These are phyloP conservation scores for Scutellaria minor DNA, from an alignment of 257 asterid genomes.

Conservation along the genomic window DNA sequence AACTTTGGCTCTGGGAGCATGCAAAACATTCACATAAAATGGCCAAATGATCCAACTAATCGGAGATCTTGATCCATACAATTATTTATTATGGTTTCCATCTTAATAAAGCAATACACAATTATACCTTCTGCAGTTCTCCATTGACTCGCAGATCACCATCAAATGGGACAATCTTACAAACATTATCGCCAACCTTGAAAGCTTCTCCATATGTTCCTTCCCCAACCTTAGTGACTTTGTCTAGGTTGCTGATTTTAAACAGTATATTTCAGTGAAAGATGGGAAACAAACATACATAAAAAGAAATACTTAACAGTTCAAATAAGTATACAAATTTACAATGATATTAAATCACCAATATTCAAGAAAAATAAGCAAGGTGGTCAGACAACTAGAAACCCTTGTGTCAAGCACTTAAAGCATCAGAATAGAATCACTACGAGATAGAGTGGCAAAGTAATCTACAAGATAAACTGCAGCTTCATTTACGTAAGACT, in stretches of 20 bases:
- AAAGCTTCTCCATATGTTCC: slow-evolving; percentile 98
- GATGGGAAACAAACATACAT: not conserved
- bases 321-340: slow-evolving; percentile 23
- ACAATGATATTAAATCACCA: slow-evolving; percentile 4
- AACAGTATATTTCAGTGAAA: slow-evolving; percentile 33
- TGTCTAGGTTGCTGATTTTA: slow-evolving; percentile 59
- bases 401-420: slow-evolving; percentile 17
- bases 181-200: slow-evolving; percentile 78
- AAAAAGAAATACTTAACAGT: slow-evolving; percentile 15
- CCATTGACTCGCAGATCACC: slow-evolving; percentile 85
- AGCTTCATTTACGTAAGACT: slow-evolving; percentile 31
- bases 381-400: slow-evolving; percentile 14
- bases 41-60: slow-evolving; percentile 5
- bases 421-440: slow-evolving; percentile 8
- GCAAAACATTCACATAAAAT: slow-evolving; percentile 20
- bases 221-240: slow-evolving; percentile 81
- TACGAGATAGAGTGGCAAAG: slow-evolving; percentile 19
- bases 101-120: slow-evolving; percentile 13
- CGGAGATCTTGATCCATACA: slow-evolving; percentile 10
- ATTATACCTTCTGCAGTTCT: slow-evolving; percentile 82
- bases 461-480: slow-evolving; percentile 15
- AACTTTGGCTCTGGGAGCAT: slow-evolving; percentile 24
- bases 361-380: slow-evolving; percentile 24
- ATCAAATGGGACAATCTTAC: slow-evolving; percentile 94
- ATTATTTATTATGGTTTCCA: slow-evolving; percentile 14